Percentiles rank a stretch among this genome's conserved stretches.
phyloP scores from a whole-genome alignment of 495 filamentous ascomycete genomes.

The Penicilliopsis zonata region DNA sequence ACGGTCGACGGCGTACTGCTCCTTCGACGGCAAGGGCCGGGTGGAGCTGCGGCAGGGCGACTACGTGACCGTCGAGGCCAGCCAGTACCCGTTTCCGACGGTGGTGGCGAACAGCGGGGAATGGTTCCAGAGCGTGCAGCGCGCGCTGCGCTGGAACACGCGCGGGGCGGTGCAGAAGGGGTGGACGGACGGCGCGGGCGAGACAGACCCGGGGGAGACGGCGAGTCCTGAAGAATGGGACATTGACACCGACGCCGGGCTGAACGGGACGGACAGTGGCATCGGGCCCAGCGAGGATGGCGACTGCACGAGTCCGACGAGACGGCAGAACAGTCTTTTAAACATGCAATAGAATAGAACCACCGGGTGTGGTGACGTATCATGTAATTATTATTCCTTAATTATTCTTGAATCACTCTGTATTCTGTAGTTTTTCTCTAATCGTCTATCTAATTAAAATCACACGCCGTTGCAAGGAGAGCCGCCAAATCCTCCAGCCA shows the following conservation, averaged over 20 bases:
- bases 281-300: constrained; percentile 47
- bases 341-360: too few species aligned
- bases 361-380: too few species aligned
- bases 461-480: constrained; percentile 54
- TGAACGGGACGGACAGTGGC: constrained; percentile 39
- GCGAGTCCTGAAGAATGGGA: constrained; percentile 45
- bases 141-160: constrained; percentile 88
- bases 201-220: constrained; percentile 19
- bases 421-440: too few species aligned
- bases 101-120: constrained; percentile 66
- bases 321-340: constrained; percentile 54
- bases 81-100: constrained; percentile 91
- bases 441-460: too few species aligned
- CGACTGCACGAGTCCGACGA: constrained; percentile 51
- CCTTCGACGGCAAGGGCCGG: constrained; percentile 92
- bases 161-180: constrained; percentile 76
- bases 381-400: too few species aligned
- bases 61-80: constrained; percentile 87
- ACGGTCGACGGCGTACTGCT: constrained; percentile 86
- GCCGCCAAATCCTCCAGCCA: constrained; percentile 58
- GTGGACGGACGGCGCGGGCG: constrained; percentile 40
- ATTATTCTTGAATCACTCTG: too few species aligned
- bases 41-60: constrained; percentile 86
- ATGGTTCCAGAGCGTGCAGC: constrained; percentile 89
- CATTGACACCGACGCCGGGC: constrained; percentile 67